phyloP scores from a whole-genome alignment of 2,329 filamentous ascomycete species.

The Ceratocystiopsis sp. region DNA sequence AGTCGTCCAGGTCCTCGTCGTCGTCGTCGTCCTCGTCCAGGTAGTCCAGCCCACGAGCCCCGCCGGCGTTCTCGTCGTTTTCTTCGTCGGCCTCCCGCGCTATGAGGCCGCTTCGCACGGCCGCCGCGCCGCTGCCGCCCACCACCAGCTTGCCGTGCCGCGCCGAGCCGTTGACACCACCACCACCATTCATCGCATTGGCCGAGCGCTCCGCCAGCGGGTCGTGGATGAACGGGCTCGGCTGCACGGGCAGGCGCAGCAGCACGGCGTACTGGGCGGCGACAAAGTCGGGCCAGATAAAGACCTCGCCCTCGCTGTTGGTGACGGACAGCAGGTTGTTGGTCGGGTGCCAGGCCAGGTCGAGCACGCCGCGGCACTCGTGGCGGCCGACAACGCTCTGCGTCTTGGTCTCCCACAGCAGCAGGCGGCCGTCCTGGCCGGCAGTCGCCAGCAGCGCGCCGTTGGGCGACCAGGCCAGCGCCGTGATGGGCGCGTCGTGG shows the following conservation, averaged over 20 bases:
- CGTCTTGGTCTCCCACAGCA: slow-evolving; percentile 80
- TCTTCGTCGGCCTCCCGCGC: slow-evolving; percentile 1
- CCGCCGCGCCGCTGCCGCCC: neutral
- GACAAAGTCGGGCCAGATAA: slow-evolving; percentile 63
- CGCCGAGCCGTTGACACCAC: neutral
- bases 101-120: neutral
- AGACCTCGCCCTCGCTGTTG: slow-evolving; percentile 82
- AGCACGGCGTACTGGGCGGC: slow-evolving; percentile 38
- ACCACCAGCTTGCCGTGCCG: too few relatives aligned
- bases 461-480: slow-evolving; percentile 86
- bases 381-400: slow-evolving; percentile 65
- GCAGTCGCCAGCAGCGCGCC: slow-evolving; percentile 68
- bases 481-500: slow-evolving; percentile 72
- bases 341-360: slow-evolving; percentile 77
- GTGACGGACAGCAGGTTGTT: slow-evolving; percentile 85
- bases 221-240: slow-evolving; percentile 75
- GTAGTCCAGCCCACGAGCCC: neutral
- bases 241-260: slow-evolving; percentile 44
- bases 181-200: slow-evolving; percentile 24
- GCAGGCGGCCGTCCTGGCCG: slow-evolving; percentile 48
- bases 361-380: slow-evolving; percentile 70
- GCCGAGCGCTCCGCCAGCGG: slow-evolving; percentile 52
- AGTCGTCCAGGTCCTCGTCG: neutral
- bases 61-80: slow-evolving; percentile 2
- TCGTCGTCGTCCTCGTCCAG: slow-evolving; percentile 3